A percentile compares a stretch with the other conserved stretches of the same genome.
phyloP scores from a whole-genome alignment of 768 basidiomycete species.

The Termitomyces bulborhizus region DNA sequence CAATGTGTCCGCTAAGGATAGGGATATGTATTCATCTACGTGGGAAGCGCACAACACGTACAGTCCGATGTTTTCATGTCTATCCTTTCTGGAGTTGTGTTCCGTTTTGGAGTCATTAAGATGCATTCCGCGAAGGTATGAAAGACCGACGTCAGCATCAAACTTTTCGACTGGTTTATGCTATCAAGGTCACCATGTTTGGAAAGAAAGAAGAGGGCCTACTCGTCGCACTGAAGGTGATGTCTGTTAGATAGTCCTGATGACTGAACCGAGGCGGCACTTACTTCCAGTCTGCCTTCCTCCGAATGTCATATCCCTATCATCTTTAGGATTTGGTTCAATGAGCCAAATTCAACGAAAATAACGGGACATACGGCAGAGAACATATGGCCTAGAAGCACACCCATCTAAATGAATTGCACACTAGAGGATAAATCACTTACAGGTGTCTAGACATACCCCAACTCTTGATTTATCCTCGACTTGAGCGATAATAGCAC shows the following conservation, averaged over 20 bases:
- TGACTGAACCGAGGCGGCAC: conserved; percentile 19
- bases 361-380: conserved; percentile 49
- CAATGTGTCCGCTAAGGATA: conserved; percentile 56
- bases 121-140: conserved; percentile 79
- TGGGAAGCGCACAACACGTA: conserved; percentile 28
- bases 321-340: not conserved
- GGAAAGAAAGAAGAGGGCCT: not conserved
- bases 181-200: not conserved
- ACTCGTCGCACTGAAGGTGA: conserved; percentile 19
- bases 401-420: not conserved
- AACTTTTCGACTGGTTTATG: conserved; percentile 49
- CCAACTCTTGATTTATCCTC: conserved; percentile 72
- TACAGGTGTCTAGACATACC: conserved; percentile 85
- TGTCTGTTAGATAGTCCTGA: not conserved
- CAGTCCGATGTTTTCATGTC: conserved; percentile 85
- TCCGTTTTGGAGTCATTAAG: conserved; percentile 76
- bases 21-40: not conserved
- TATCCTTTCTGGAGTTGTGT: conserved; percentile 61
- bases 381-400: conserved; percentile 60
- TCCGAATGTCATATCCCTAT: conserved; percentile 79
- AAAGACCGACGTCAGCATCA: conserved; percentile 59
- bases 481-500: conserved; percentile 61
- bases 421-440: conserved; percentile 8
- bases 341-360: not conserved
- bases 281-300: conserved; percentile 65